phyloP scores from a whole-genome alignment of 129 eudicot genomes.

The Pulicaria dysenterica region DNA sequence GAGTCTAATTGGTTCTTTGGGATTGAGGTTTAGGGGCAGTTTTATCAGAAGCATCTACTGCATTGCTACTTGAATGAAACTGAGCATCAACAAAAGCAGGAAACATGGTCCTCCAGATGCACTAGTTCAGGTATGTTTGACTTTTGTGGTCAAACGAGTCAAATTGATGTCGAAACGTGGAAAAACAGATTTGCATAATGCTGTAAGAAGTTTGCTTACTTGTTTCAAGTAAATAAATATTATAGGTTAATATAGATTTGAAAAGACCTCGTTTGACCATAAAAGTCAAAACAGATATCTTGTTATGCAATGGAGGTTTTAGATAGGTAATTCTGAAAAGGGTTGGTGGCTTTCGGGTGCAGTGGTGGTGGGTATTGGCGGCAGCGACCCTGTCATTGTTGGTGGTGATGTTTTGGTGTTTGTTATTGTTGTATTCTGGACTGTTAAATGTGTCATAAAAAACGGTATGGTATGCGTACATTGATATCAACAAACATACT shows the following conservation, averaged over 20 bases:
- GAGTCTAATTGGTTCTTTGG: conserved; percentile 5
- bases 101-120: conserved; percentile 27
- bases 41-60: conserved; percentile 34
- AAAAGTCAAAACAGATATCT: conserved; percentile 26
- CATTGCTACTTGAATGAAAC: conserved; percentile 38
- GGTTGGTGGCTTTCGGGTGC: background rate
- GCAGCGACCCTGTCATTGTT: background rate
- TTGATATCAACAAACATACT: background rate
- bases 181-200: background rate
- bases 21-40: conserved; percentile 38
- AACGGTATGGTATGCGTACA: background rate
- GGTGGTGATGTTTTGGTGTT: background rate
- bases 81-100: conserved; percentile 32
- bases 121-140: conserved; percentile 31
- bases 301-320: conserved; percentile 31
- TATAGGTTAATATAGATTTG: background rate
- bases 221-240: background rate
- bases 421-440: conserved; percentile 15
- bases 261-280: conserved; percentile 24
- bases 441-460: background rate
- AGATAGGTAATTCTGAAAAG: background rate
- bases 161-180: conserved; percentile 7
- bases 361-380: background rate
- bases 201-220: background rate
- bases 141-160: conserved; percentile 36